Evolutionary conservation across 2,329 filamentous ascomycete species (phyloP).

Genomic region (Saccharata proteae): DNA sequence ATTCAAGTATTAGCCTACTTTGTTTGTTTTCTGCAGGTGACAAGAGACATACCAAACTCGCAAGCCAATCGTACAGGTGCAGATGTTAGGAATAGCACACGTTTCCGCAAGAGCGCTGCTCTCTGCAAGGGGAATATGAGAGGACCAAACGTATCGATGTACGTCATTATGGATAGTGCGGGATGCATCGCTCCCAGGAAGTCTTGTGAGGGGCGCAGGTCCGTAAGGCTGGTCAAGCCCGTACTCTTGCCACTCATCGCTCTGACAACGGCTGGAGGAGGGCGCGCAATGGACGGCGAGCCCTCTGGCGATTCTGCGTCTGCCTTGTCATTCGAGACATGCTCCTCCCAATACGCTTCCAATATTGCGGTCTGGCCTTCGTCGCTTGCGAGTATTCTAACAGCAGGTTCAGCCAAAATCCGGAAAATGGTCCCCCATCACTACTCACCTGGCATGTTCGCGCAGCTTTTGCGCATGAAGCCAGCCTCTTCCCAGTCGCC

Average conservation of each 20-base stretch:
- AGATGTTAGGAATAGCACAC: conserved; percentile 76
- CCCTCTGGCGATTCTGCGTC: conserved; percentile 4
- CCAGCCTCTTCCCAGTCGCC: conserved; percentile 80
- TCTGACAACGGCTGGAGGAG: conserved; percentile 7
- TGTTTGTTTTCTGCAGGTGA: no score
- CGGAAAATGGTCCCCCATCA: neutral
- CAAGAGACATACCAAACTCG: conserved; percentile 64
- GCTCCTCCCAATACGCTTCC: conserved; percentile 68
- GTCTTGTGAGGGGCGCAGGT: conserved; percentile 48
- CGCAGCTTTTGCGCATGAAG: conserved; percentile 68
- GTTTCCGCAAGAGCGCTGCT: conserved; percentile 72
- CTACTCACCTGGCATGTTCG: conserved; percentile 54
- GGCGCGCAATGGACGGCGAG: conserved; percentile 4
- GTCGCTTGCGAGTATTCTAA: conserved; percentile 49
- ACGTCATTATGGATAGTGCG: conserved; percentile 64
- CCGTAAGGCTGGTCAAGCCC: conserved; percentile 40
- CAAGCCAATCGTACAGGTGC: conserved; percentile 76
- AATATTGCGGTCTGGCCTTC: conserved; percentile 50
- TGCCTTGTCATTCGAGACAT: conserved; percentile 17
- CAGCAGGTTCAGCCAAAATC: neutral
- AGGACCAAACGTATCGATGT: conserved; percentile 77
- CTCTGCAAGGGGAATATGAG: conserved; percentile 85
- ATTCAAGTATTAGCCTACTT: neutral
- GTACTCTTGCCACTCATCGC: conserved; percentile 18
- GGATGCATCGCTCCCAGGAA: conserved; percentile 69